Percentiles rank a stretch among this genome's conserved stretches.
Conservation (phyloP, 805 yeast genomes). For the Yamadazyma nakazawae region DNA sequence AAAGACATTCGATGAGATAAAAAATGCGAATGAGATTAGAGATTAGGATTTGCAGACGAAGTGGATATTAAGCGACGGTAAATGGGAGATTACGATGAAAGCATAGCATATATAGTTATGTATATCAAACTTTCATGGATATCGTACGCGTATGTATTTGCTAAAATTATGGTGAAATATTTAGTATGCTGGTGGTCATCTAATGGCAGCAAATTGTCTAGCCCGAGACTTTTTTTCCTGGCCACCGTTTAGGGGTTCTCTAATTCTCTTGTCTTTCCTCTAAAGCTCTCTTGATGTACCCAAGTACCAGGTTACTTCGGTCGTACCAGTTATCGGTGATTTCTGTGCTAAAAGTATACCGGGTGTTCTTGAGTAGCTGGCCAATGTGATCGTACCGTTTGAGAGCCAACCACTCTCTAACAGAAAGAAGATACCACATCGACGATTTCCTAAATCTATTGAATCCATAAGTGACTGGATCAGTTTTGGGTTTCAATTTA, state of each 20-base stretch:
- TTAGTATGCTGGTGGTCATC: too few relatives aligned
- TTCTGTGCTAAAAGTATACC: conserved; percentile 19
- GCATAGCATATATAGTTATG: too few relatives aligned
- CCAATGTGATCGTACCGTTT: conserved; percentile 26
- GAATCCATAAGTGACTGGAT: conserved; percentile 46
- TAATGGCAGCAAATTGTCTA: too few relatives aligned
- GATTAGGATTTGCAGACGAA: neutral
- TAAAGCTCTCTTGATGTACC: conserved; percentile 15
- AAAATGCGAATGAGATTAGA: neutral
- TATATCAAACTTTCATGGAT: too few relatives aligned
- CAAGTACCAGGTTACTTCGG: conserved; percentile 29
- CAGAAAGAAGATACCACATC: conserved; percentile 72
- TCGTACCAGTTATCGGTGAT: conserved; percentile 29
- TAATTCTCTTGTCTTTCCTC: neutral
- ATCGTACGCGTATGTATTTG: too few relatives aligned
- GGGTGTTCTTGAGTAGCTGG: conserved; percentile 24
- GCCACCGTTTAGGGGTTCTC: neutral
- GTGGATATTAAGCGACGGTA: neutral
- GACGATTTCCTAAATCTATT: conserved; percentile 71
- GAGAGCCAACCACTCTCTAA: conserved; percentile 56
- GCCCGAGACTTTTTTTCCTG: too few relatives aligned
- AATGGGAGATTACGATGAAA: neutral
- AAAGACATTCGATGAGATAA: conserved; percentile 32
- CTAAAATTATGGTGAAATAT: too few relatives aligned
- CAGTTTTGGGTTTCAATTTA: conserved; percentile 32